Evolutionary conservation across 345 rosid species (phyloP).

Genomic region (Citrus unshiu): DNA sequence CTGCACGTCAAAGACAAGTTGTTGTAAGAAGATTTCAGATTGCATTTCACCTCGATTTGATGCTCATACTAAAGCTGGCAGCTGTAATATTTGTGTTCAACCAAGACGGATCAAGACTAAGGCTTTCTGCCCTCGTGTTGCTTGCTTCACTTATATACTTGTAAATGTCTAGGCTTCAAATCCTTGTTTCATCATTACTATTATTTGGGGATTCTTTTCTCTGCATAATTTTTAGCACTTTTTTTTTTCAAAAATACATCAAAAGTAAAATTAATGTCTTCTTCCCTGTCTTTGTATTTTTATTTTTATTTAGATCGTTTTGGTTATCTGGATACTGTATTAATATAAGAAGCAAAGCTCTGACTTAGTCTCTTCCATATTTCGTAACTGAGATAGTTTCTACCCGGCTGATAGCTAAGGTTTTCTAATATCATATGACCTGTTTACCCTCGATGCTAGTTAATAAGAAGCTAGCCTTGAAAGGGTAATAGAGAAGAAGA

Average conservation of each 20-base stretch:
- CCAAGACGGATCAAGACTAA: conserved; percentile 98
- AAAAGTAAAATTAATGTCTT: not conserved
- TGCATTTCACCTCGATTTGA: conserved; percentile 87
- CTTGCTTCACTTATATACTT: conserved; percentile 81
- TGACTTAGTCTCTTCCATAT: not conserved
- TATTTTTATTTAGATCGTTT: not conserved
- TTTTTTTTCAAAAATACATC: not conserved
- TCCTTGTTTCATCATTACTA: not conserved
- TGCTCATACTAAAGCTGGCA: conserved; percentile 87
- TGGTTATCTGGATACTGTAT: not conserved
- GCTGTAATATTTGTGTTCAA: conserved; percentile 91
- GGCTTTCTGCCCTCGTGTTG: conserved; percentile 78
- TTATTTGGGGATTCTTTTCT: not conserved
- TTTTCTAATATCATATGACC: not conserved
- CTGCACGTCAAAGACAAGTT: conserved; percentile 66
- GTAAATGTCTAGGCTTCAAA: conserved; percentile 47
- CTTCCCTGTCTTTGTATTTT: not conserved
- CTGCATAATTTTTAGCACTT: not conserved
- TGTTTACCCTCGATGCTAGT: not conserved
- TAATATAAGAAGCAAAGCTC: not conserved
- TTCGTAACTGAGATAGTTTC: not conserved
- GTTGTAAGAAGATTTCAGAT: conserved; percentile 86
- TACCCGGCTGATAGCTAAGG: not conserved
- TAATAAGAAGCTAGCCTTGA: not conserved
- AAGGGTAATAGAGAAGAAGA: not conserved